Conservation (phyloP, 768 basidiomycete genomes). For the Kwoniella botswanensis region DNA sequence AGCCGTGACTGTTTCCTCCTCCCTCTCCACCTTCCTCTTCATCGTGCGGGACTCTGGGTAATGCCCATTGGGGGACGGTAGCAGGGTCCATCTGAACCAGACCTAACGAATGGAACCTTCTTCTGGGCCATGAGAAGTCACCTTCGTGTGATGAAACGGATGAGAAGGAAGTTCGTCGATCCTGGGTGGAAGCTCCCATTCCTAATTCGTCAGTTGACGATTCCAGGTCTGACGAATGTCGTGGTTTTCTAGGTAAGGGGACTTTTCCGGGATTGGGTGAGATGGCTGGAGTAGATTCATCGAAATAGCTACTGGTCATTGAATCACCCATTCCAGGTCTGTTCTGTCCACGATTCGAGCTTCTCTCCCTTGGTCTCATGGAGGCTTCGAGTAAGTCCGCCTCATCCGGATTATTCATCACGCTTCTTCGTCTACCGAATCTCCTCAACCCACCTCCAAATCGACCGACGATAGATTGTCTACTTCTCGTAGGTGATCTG, state of each 20-base stretch:
- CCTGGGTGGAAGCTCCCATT: slow-evolving; percentile 14
- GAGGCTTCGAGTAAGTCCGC: slow-evolving; percentile 54
- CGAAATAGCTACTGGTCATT: slow-evolving; percentile 18
- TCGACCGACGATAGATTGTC: slow-evolving; percentile 24
- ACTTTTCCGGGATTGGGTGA: slow-evolving; percentile 13
- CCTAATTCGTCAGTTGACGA: slow-evolving; percentile 31
- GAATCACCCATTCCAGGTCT: slow-evolving; percentile 26
- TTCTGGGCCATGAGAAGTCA: slow-evolving; percentile 30
- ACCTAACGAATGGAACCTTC: slow-evolving; percentile 39
- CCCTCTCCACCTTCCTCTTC: slow-evolving; percentile 28
- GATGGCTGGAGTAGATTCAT: not conserved
- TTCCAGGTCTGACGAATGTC: slow-evolving; percentile 34
- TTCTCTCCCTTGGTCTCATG: slow-evolving; percentile 27
- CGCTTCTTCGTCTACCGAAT: slow-evolving; percentile 30
- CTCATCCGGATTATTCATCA: slow-evolving; percentile 42
- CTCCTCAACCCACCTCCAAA: slow-evolving; percentile 20
- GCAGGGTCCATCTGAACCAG: slow-evolving; percentile 52
- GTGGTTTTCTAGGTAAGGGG: slow-evolving; percentile 8
- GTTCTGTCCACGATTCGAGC: slow-evolving; percentile 14
- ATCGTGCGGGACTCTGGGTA: slow-evolving; percentile 15
- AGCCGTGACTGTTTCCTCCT: slow-evolving; percentile 60
- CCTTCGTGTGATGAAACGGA: slow-evolving; percentile 49
- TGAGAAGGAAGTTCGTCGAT: slow-evolving; percentile 44
- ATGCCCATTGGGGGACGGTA: slow-evolving; percentile 33
- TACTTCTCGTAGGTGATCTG: not conserved